phyloP scores from a whole-genome alignment of 768 basidiomycete species.

The Lyophyllum semitale region DNA sequence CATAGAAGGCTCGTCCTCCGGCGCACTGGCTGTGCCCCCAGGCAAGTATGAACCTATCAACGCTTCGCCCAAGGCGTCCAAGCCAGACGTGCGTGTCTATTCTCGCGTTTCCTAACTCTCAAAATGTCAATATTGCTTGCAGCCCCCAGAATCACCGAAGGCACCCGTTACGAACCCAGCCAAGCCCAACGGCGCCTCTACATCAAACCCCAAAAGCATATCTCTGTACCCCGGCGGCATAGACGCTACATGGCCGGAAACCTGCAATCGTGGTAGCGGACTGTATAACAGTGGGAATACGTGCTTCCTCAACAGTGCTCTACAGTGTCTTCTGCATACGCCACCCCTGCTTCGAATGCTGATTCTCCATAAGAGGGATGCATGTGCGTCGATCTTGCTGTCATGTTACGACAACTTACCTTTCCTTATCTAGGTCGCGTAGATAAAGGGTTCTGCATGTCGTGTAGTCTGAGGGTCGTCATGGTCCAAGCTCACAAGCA shows the following conservation, averaged over 20 bases:
- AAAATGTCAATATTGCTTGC: neutral
- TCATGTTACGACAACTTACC: neutral
- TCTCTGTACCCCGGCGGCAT: constrained; percentile 55
- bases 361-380: constrained; percentile 48
- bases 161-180: constrained; percentile 16
- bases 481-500: constrained; percentile 53
- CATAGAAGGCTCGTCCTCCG: constrained; percentile 81
- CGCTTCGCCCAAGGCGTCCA: constrained; percentile 53
- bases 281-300: constrained; percentile 89
- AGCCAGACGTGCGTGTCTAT: constrained; percentile 45
- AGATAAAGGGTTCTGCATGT: constrained; percentile 75
- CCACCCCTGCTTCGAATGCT: constrained; percentile 78
- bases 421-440: constrained; percentile 34
- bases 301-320: constrained; percentile 92
- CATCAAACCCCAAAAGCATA: constrained; percentile 30
- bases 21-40: constrained; percentile 67
- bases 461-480: constrained; percentile 66
- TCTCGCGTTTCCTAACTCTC: neutral
- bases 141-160: constrained; percentile 21
- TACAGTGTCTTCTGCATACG: constrained; percentile 93
- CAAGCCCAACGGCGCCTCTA: constrained; percentile 19
- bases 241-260: constrained; percentile 64
- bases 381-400: constrained; percentile 52
- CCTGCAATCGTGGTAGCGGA: constrained; percentile 54
- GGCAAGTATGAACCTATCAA: constrained; percentile 86